Evolutionary conservation across 2,329 filamentous ascomycete genomes (phyloP).

Genomic region (Penicillium sp.): DNA sequence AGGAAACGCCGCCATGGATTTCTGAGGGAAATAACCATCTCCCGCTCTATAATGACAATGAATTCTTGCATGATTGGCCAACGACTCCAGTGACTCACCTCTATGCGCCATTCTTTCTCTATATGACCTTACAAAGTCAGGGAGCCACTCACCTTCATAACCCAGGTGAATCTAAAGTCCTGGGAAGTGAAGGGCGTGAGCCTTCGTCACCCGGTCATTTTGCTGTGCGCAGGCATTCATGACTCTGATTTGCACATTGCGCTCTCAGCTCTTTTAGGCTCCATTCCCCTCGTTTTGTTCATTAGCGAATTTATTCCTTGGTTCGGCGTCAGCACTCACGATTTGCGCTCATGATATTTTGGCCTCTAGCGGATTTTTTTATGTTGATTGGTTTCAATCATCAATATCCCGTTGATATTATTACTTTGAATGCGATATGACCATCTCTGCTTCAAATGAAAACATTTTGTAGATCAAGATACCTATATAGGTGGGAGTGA

Average conservation of each 20-base stretch:
- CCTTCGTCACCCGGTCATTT: neutral
- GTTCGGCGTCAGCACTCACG: constrained; percentile 2
- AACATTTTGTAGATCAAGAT: neutral
- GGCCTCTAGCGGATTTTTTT: constrained; percentile 1
- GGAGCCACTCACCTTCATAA: neutral
- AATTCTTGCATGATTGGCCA: neutral
- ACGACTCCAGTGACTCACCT: neutral
- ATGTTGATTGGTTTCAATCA: neutral
- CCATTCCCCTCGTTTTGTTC: constrained; percentile 17
- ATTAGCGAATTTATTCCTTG: constrained; percentile 7
- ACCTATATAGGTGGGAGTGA: neutral
- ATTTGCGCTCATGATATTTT: neutral
- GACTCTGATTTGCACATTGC: neutral
- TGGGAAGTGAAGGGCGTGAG: neutral
- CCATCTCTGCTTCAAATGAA: neutral
- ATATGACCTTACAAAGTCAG: neutral
- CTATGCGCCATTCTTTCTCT: neutral
- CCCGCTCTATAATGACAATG: neutral
- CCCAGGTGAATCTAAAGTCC: neutral
- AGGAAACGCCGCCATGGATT: constrained; percentile 35
- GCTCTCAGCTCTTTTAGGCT: constrained; percentile 4
- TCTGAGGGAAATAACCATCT: constrained; percentile 18
- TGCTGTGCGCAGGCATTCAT: neutral
- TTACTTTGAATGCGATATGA: neutral
- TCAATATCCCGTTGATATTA: neutral